These are phyloP conservation scores for Pharnaceum exiguum DNA, from an alignment of 148 eudicot species.

Conservation along the genomic window DNA sequence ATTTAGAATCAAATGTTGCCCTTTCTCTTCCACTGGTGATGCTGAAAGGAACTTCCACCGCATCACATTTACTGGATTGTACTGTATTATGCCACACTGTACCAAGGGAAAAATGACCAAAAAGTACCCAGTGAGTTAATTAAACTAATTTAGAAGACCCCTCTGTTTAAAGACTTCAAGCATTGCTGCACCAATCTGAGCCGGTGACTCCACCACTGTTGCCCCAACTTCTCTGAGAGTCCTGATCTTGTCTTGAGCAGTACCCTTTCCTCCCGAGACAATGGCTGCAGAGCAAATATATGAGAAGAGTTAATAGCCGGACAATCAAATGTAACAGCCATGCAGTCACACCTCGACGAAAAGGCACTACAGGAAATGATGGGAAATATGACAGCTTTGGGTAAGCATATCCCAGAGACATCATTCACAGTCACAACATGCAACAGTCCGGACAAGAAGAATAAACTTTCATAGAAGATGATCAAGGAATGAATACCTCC, in stretches of 20 bases:
- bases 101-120: conserved; percentile 12
- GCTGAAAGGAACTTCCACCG: conserved; percentile 22
- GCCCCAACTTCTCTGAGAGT: conserved; percentile 83
- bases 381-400: background rate
- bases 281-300: conserved; percentile 66
- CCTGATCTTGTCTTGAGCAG: conserved; percentile 94
- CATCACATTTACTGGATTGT: conserved; percentile 16
- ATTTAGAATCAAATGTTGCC: conserved; percentile 4
- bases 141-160: conserved; percentile 53
- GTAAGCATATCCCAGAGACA: background rate
- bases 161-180: conserved; percentile 84
- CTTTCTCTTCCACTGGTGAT: conserved; percentile 21
- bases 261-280: conserved; percentile 97
- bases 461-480: background rate
- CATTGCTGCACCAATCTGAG: conserved; percentile 87
- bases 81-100: conserved; percentile 28
- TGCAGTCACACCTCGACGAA: background rate
- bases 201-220: conserved; percentile 94
- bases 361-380: background rate
- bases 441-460: background rate
- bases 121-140: background rate
- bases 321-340: background rate
- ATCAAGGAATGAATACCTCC: conserved; percentile 61
- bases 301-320: background rate
- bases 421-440: background rate